Base-by-base conservation (phyloP, 2,329 filamentous ascomycete species). In the Fusarium sublunatum region DNA sequence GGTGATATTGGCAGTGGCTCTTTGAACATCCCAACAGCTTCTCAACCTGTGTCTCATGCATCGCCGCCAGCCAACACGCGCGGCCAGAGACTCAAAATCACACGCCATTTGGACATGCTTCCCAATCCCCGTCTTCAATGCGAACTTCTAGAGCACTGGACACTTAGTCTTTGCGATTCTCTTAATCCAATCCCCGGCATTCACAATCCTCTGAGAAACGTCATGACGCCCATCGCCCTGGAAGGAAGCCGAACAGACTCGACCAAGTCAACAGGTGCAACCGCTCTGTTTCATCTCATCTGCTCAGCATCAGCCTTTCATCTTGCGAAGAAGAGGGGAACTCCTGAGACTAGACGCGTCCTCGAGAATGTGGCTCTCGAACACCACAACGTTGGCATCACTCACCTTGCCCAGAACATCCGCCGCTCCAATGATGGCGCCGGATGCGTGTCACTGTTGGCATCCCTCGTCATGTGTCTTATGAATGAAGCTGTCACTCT, bases 311-410 rank as follows among this genome's bases (percentile, higher is more conserved):
- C 68, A 0, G 68, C 65, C 0, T 70, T 70, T 8, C 66, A 69
- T 4, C 43, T 70, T 2, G 53, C 66, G 2, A 68, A 58, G 26
- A 68, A 55, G 8, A 49, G 58, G 2, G 42, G 19, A 2, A 48
- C 53, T 0, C 40, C 65, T 7, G 68, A 61, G 5, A 52, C 64
- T 0, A 54, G 51, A 25, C 52, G 64, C 0, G 43, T 52, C 3
- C 64, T 70, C 0, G 68, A 70, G 38, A 70, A 65, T 5, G 53
- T 70, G 2, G 68, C 68, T 1, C 43, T 70, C 3, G 68, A 70
- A 13, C 68, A 70, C 11, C 68, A 70, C 26, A 70, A 70, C 22
- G 51, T 70, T 3, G 68, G 54, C 31, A 70, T 70, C 22, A 69
- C 64, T 3, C 68, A 70, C 10, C 58, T 70, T 0, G 61, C 66